Base-by-base conservation (phyloP, 1,284 basidiomycete genomes). In the Cutaneotrichosporon sp. region DNA sequence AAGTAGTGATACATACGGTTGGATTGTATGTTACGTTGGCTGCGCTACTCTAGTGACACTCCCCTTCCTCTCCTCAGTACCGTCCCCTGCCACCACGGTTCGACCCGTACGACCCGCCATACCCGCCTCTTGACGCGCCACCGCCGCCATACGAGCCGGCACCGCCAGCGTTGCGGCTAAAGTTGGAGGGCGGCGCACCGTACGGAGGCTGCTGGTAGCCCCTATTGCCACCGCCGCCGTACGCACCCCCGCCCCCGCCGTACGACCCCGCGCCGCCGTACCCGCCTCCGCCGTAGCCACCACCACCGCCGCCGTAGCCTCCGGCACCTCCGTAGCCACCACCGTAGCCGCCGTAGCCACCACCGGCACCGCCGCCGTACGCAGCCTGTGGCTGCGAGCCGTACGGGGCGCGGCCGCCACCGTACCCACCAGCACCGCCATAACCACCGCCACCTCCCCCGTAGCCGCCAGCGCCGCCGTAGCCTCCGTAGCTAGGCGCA, bases 191-290 rank as follows among this genome's bases (percentile, higher is more conserved):
- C 9, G 43, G 43, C 18, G 36, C 54, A 6, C 54, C 54, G 27
- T 55, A 55, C 13, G 31, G 20, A 5, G 18, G 24, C 24, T 25
- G 47, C 24, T 25, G 47, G 47, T 68, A 60, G 14, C 70, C 68
- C 10, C 75, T 70, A 20, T 71, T 68, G 18, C 67, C 73, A 52
- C 82, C 82, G 22, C 72, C 75, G 31, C 80, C 79, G 51, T 77
- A 77, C 55, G 79, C 75, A 54, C 46, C 47, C 55, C 79, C 75
- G 55, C 46, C 47, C 6, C 56, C 56, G 13, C 45, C 45, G 45
- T 36, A 33, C 9, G 27, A 33, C 8, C 38, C 34, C 9, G 13
- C 24, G 24, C 53, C 53, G 22, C 38, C 34, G 18, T 54, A 42
- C 25, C 42, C 54, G 7, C 42, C 54, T 14, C 54, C 38, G 8